Evolutionary conservation across 2,329 filamentous ascomycete genomes (phyloP), one percentile per base, ranked within the genome.

Genomic region (Chaetothyriales sp.): DNA sequence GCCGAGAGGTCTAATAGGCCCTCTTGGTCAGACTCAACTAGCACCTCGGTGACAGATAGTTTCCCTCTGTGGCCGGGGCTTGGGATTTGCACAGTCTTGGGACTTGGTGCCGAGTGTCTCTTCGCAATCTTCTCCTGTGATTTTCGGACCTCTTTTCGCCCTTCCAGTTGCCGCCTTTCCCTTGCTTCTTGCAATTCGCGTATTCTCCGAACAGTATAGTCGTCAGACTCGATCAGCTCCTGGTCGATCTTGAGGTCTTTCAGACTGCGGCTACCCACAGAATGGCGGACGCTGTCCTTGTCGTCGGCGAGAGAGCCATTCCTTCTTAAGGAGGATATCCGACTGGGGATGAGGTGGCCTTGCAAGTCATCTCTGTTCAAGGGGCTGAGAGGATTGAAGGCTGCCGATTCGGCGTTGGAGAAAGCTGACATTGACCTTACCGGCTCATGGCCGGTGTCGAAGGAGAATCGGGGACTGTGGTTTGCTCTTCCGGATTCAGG

Each of bases 301-400:
- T 48, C 77, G 70, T 36, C 85, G 67, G 39, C 82, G 86, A 1
- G 82, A 87, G 50, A 84, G 81, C 51, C 82, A 75, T 6, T 18
- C 18, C 62, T 66, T 47, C 53, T 58, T 12, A 64, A 60, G 25
- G 64, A 66, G 18, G 57, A 60, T 12, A 75, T 81, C 80, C 60
- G 85, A 66, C 2, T 80, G 76, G 62, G 75, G 78, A 54, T 75
- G 62, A 47, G 48, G 44, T 55, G 54, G 42, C 50, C 55, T 9
- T 51, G 54, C 25, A 57, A 46, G 43, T 58, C 54, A 32, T 51
- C 49, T 42, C 54, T 49, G 44, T 53, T 56, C 18, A 58, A 46
- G 18, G 54, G 55, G 26, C 43, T 55, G 19, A 58, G 36, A 18
- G 54, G 47, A 12, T 44, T 43, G 3, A 48, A 44, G 5, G 54